phyloP scores from a whole-genome alignment of 306 rosid species.

The Notholithocarpus densiflorus region DNA sequence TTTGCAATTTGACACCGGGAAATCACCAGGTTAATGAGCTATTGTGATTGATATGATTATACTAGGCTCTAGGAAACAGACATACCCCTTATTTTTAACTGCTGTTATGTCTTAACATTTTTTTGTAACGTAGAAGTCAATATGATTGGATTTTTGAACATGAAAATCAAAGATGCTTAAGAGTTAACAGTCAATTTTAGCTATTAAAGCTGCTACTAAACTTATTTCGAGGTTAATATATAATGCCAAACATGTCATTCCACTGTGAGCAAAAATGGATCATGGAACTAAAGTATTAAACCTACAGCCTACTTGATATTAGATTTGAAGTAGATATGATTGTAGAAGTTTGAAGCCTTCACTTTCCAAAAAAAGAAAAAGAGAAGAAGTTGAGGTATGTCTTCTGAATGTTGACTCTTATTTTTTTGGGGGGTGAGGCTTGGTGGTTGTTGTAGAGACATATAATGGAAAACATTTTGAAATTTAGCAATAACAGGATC shows the following conservation, averaged over 20 bases:
- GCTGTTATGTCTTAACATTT: neutral
- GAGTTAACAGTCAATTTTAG: neutral
- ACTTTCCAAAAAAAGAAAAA: too few species aligned
- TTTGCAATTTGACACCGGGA: slow-evolving; percentile 76
- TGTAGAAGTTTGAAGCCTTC: neutral
- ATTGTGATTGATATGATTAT: slow-evolving; percentile 6
- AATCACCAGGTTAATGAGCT: slow-evolving; percentile 64
- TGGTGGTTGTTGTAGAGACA: neutral
- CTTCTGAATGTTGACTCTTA: too few species aligned
- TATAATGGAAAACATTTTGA: neutral
- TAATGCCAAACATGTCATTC: neutral
- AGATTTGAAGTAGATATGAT: neutral
- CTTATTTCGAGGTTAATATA: neutral
- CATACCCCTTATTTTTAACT: neutral
- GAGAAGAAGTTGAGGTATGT: too few species aligned
- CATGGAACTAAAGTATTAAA: neutral
- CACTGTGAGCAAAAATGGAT: neutral
- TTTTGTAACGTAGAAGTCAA: neutral
- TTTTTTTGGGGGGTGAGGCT: too few species aligned
- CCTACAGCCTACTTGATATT: neutral
- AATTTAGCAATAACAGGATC: neutral
- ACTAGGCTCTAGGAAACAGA: neutral
- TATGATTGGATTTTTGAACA: neutral
- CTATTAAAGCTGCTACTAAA: neutral
- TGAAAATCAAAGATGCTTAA: neutral